Evolutionary conservation across 129 eudicot genomes (phyloP), one percentile per base, ranked within the genome.

Genomic region (Artemisia annua): DNA sequence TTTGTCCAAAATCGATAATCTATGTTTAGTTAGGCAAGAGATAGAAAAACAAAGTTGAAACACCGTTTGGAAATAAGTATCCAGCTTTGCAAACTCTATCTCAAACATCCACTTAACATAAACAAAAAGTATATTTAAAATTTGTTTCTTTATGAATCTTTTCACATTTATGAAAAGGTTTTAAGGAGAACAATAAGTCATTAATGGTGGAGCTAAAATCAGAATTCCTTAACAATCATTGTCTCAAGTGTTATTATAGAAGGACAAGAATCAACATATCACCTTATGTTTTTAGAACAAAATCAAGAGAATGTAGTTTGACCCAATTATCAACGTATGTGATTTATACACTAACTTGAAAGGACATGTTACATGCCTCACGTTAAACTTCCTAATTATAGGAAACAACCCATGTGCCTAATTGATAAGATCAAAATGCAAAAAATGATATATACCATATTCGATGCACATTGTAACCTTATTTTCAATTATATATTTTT

Each of bases 341-440:
- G 77, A 78, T 63, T 63, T 57, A 39, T 55, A 46, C 9, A 1
- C 68, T 74, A 64, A n/a, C 71, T 14, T 58, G 48, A 39, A 53
- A 53, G 54, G 68, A 20, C 22, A 20, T 20, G 22, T 53, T 63
- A 71, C 78, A 46, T 78, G 72, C 32, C 58, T 70, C 76, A 77
- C 76, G 82, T 71, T 78, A 71, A 78, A 71, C 62, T 26, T 70
- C 75, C 73, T 64, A 67, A 48, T 78, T 57, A 71, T 54, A 55
- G 78, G 78, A 78, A 78, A 71, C 82, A 78, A 46, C 73, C 82
- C 82, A 78, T 71, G 82, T 78, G 82, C 66, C 72, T 63, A 78
- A 71, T 78, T 71, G 76, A 54, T 63, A 58, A 52, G 26, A 26
- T 55, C 67, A 63, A 78, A 10, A 71, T 71, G 64, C 59, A 46